Conservation (phyloP, 1,284 basidiomycete species). For the Tremellales sp. region DNA sequence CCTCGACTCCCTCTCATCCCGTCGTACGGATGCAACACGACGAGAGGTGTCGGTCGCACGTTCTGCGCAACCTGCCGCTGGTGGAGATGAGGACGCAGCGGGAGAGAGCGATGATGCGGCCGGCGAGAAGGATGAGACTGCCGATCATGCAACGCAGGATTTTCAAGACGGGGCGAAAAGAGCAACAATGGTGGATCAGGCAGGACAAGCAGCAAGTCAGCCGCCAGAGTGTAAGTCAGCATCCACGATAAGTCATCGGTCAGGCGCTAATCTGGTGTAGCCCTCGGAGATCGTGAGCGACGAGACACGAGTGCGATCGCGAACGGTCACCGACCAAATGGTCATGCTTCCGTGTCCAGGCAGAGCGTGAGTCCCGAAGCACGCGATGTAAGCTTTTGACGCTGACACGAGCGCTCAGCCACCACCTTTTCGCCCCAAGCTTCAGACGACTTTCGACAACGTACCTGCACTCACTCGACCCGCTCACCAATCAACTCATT, state of each 20-base stretch:
- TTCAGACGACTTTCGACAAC: slow-evolving; percentile 36
- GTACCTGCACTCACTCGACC: slow-evolving; percentile 70
- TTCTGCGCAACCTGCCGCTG: neutral
- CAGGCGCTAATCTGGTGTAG: neutral
- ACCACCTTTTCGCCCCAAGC: slow-evolving; percentile 38
- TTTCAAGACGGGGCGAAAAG: slow-evolving; percentile 14
- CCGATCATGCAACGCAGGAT: slow-evolving; percentile 2
- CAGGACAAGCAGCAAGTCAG: slow-evolving; percentile 1
- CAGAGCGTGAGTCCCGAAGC: neutral
- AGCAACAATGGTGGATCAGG: too few relatives aligned
- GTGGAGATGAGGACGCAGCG: slow-evolving; percentile 37
- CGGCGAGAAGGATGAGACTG: slow-evolving; percentile 17
- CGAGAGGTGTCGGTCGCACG: neutral
- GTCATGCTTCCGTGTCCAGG: neutral
- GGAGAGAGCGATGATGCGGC: slow-evolving; percentile 39
- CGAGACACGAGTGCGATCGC: neutral
- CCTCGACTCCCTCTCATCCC: slow-evolving; percentile 57
- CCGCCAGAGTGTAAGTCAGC: neutral
- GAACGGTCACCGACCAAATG: neutral
- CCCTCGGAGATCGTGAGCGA: neutral
- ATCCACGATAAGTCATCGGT: neutral
- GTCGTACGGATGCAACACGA: slow-evolving; percentile 25
- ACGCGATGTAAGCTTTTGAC: neutral
- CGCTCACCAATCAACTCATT: slow-evolving; percentile 61
- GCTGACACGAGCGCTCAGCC: slow-evolving; percentile 13